Base-by-base conservation (phyloP, 495 filamentous ascomycete species). In the Penicillium paxilli region DNA sequence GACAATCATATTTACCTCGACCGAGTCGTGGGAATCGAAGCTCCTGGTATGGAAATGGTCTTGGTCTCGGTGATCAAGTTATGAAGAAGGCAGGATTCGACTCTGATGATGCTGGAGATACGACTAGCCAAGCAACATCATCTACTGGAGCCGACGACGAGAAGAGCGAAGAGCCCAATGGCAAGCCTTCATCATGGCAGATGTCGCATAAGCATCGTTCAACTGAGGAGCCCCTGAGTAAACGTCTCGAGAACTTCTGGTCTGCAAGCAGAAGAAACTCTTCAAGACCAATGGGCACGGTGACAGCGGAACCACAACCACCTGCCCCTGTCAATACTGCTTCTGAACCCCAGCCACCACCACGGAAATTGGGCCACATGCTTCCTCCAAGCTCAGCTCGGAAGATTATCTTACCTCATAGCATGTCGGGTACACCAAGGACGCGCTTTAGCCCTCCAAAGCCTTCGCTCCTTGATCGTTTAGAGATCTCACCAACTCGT, bases 371-470 rank as follows among this genome's bases (percentile, higher is more conserved):
- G 24, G 68, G 62, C 26, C 65, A 68, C 41, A 55, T 66, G 50
- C 55, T 75, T 23, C 64, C 73, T 41, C 59, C 64, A 16, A 60
- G 59, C 16, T 62, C 57, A 7, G 49, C 61, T 32, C 70, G 69
- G 46, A 74, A 73, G 59, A 67, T 71, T 28, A 67, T 62, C 23
- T 66, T 77, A 19, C 65, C 72, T 5, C 75, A 60, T 30, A 76
- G 60, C 51, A 68, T 68, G 54, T 71, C 68, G 11, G 62, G 63
- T 23, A 77, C 74, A 1, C 72, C 73, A 23, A 67, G 71, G 40
- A 76, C 70, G 17, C 65, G 75, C 35, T 78, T 78, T 48, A 78
- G 74, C 44, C 74, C 70, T 25, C 73, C 73, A 7, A 76, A 76
- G 49, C 73, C 70, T 16, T 72, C 73, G 24, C 67, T 76, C 9